A percentile compares a stretch with the other conserved stretches of the same genome.
These are phyloP conservation scores for Pterocarpus macrocarpus DNA, from an alignment of 306 rosid genomes.

Conservation along the genomic window DNA sequence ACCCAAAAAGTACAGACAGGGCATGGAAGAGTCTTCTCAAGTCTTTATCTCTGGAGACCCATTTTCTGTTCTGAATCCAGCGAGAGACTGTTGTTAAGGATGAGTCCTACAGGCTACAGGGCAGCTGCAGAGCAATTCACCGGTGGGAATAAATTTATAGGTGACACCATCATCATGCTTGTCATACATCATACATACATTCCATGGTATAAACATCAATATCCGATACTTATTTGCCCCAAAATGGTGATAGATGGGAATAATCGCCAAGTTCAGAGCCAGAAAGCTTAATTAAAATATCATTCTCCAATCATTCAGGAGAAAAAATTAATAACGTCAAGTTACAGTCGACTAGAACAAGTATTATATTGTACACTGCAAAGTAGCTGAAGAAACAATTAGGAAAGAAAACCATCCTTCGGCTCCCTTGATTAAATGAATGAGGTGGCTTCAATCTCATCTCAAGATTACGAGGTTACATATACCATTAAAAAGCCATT, in stretches of 20 bases:
- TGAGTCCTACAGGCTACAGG: too few species aligned
- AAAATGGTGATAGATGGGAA: background rate
- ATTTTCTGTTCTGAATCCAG: too few species aligned
- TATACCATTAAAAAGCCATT: background rate
- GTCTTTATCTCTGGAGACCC: background rate
- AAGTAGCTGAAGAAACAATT: conserved; percentile 7
- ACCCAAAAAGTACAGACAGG: background rate
- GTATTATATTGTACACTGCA: conserved; percentile 22
- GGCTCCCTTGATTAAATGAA: conserved; percentile 28
- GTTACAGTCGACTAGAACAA: background rate
- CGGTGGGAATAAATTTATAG: background rate
- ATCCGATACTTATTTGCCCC: background rate
- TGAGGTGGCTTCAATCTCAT: background rate
- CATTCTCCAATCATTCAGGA: conserved; percentile 25
- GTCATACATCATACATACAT: background rate
- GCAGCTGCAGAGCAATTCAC: too few species aligned
- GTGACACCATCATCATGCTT: background rate
- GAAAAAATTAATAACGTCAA: conserved; percentile 8
- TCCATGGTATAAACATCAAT: background rate
- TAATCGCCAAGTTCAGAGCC: background rate
- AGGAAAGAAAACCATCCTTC: conserved; percentile 3
- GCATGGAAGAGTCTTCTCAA: background rate
- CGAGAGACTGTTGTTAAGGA: too few species aligned
- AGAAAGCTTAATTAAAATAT: background rate
- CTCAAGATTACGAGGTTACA: background rate